Percentiles rank a stretch among this genome's conserved stretches.
phyloP scores from a whole-genome alignment of 768 basidiomycete genomes.

The Psilocybe cyanescens region DNA sequence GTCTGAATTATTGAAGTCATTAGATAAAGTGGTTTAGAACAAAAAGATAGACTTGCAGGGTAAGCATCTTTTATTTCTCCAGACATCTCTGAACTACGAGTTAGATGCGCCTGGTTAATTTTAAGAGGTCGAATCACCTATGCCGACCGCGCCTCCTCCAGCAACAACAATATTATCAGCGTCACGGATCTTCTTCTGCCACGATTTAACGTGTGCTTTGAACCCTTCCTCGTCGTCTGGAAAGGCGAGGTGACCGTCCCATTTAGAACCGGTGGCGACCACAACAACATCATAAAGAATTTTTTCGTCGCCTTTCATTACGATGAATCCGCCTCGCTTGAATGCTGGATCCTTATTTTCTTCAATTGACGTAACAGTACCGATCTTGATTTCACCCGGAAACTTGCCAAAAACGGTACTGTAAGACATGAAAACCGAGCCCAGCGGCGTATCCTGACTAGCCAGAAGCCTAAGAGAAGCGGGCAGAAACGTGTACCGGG shows the following conservation, averaged over 20 bases:
- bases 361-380: conserved; percentile 35
- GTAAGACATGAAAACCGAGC: conserved; percentile 53
- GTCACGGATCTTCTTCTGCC: conserved; percentile 31
- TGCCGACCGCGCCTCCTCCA: conserved; percentile 58
- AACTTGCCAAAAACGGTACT: conserved; percentile 55
- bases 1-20: conserved; percentile 21
- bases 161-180: conserved; percentile 47
- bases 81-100: conserved; percentile 35
- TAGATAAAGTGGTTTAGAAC: conserved; percentile 20
- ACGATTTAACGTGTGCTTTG: conserved; percentile 19
- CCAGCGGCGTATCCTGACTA: conserved; percentile 40
- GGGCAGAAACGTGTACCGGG: conserved; percentile 52
- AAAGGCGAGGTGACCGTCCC: conserved; percentile 51
- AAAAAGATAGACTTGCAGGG: conserved; percentile 37
- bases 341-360: conserved; percentile 24
- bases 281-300: conserved; percentile 59
- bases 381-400: conserved; percentile 51
- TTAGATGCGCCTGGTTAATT: not conserved
- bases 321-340: conserved; percentile 46
- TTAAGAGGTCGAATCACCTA: conserved; percentile 34
- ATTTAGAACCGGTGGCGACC: conserved; percentile 59
- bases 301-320: conserved; percentile 50
- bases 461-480: conserved; percentile 57
- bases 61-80: conserved; percentile 48
- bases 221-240: conserved; percentile 31